Evolutionary conservation across 345 rosid species (phyloP), one percentile per base, ranked within the genome.

Genomic region (Gossypium stocksii): DNA sequence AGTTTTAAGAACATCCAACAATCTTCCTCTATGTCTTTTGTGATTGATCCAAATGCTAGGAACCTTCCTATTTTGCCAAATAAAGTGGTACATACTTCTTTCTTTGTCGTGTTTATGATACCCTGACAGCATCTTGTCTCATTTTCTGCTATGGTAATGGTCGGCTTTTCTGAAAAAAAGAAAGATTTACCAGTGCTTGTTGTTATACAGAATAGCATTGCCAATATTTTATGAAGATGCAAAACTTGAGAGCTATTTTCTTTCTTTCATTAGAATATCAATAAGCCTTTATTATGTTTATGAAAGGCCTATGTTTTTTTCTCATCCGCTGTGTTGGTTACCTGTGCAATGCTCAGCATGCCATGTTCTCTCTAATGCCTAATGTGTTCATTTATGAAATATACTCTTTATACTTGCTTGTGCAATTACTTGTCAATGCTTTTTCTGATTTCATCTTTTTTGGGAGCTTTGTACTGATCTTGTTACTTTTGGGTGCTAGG

Each of bases 81-180:
- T 78, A 82, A 82, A 77, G 44, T 74, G 87, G 87, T 84, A 79
- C 78, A 43, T 53, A 17, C 52, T 14, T 45, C 11, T 14, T 17
- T 66, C 60, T 22, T 64, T 15, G 66, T 27, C 49, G 23, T 20
- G 9, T 44, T 22, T 58, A 51, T 17, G 54, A 17, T 49, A 0
- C 51, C 2, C 15, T 3, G 22, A 12, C 34, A 49, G 9, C 56
- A 59, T 62, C 34, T 68, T 52, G 22, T 48, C 71, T 59, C 49
- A 29, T 58, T 74, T 70, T 54, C 49, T 53, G 59, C 64, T 57
- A 41, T 25, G 13, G 60, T 44, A 16, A 46, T 60, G 13, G 11
- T 29, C 0, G 34, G 56, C 9, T 8, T 51, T 17, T 51, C 17
- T 51, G 59, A 69, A 10, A 51, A 34, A 10, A 69, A 69, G 23